Evolutionary conservation across 306 rosid species (phyloP).

Genomic region (Delonix regia): DNA sequence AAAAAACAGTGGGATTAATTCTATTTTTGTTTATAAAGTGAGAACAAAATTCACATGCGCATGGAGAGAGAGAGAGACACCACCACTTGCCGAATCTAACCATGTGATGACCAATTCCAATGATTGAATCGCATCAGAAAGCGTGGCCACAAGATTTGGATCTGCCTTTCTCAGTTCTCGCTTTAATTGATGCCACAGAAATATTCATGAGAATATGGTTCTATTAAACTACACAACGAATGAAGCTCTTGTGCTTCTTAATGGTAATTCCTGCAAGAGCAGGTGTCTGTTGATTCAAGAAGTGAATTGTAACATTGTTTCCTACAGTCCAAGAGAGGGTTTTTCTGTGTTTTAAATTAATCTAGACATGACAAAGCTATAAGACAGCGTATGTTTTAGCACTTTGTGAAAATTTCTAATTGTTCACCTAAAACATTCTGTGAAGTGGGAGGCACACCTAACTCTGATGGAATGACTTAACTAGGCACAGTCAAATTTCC

Average conservation of each 20-base stretch:
- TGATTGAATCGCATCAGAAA: constrained; percentile 34
- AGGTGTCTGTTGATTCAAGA: background rate
- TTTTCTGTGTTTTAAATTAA: background rate
- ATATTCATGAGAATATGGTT: constrained; percentile 41
- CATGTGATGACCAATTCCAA: constrained; percentile 32
- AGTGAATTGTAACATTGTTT: background rate
- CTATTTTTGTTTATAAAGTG: constrained; percentile 11
- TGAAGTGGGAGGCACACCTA: background rate
- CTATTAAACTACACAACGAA: background rate
- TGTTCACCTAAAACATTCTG: background rate
- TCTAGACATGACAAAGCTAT: background rate
- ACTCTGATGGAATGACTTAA: background rate
- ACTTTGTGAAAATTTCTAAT: background rate
- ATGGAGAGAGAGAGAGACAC: too few relatives aligned
- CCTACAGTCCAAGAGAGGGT: background rate
- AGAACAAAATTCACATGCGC: background rate
- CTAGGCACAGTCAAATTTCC: background rate
- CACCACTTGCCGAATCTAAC: constrained; percentile 26
- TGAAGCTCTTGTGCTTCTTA: too few relatives aligned
- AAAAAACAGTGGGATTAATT: constrained; percentile 22
- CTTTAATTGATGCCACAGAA: background rate
- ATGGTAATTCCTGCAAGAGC: background rate
- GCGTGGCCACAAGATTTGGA: constrained; percentile 4
- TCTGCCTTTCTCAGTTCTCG: constrained; percentile 19
- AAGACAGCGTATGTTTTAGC: background rate